Base-by-base conservation (phyloP, 2,329 filamentous ascomycete species). In the Neonectria punicea region DNA sequence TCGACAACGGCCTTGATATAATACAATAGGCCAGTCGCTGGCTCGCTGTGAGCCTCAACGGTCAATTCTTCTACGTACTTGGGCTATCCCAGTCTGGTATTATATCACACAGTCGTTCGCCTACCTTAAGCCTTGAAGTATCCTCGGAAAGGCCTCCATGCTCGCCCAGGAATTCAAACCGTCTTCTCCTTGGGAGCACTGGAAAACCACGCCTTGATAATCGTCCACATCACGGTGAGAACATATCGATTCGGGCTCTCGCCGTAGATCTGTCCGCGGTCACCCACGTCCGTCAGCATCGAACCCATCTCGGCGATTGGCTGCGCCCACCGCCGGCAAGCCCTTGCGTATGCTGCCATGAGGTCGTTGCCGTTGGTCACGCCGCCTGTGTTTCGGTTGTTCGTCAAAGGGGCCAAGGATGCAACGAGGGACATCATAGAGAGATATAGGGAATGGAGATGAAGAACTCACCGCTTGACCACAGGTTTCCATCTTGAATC, bases 321-420 rank as follows among this genome's bases (percentile, higher is more conserved):
- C 5, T 65, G 69, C 1, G 83, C 79, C 70, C 86, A 84, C 59
- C 80, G 80, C 58, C 79, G 77, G 47, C 78, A 78, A 6, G 79
- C 75, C 39, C 83, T 80, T 9, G 81, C 80, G 70, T 87, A 88
- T 2, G 84, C 85, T 18, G 83, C 82, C 49, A 87, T 81, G 58
- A 88, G 78, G 62, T 88, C 86, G 68, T 87, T 87, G 34, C 85
- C 85, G 65, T 87, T 87, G 13, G 85, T 87, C 58, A 87, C 76
- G 55, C 84, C 84, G n/a, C 84, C 84, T 85, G 13, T 11, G 25
- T 4, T 22, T 22, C 36, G 25, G 2, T 34, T 34, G 60, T 63
- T 22, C 49, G 53, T 36, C 25, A 16, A 10, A n/a, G n/a, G 9
- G 20, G 44, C 47, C 5, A 22, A 25, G 43, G 62, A 44, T 66